phyloP scores from a whole-genome alignment of 495 filamentous ascomycete genomes.

The Trichoderma virens region DNA sequence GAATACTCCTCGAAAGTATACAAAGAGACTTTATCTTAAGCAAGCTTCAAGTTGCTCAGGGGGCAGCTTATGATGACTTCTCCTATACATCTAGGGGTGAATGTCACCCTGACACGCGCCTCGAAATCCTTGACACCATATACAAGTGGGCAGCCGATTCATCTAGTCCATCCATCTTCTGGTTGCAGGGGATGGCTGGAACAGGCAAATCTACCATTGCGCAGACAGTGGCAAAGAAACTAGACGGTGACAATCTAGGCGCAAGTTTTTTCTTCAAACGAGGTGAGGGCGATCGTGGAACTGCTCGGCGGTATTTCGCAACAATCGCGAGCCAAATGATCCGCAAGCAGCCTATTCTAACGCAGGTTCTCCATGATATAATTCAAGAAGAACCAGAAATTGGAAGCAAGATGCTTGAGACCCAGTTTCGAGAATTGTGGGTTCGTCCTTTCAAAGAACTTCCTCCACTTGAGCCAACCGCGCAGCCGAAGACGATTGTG shows the following conservation, averaged over 20 bases:
- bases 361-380: slow-evolving; percentile 24
- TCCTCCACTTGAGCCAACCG: slow-evolving; percentile 16
- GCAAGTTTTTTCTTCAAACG: slow-evolving; percentile 48
- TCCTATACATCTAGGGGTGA: slow-evolving; percentile 21
- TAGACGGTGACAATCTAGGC: slow-evolving; percentile 16
- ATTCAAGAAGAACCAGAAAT: slow-evolving; percentile 30
- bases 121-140: slow-evolving; percentile 19
- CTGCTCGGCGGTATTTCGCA: slow-evolving; percentile 34
- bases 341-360: slow-evolving; percentile 20
- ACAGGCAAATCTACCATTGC: slow-evolving; percentile 41
- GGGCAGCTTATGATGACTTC: slow-evolving; percentile 16
- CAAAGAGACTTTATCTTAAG: background rate
- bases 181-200: slow-evolving; percentile 38
- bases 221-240: slow-evolving; percentile 28
- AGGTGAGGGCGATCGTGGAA: slow-evolving; percentile 35
- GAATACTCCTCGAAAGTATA: background rate
- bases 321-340: slow-evolving; percentile 38
- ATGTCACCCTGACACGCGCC: slow-evolving; percentile 20
- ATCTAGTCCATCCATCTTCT: slow-evolving; percentile 27
- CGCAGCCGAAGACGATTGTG: slow-evolving; percentile 14
- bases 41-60: slow-evolving; percentile 9
- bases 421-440: slow-evolving; percentile 45
- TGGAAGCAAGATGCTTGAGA: slow-evolving; percentile 26
- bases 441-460: slow-evolving; percentile 21
- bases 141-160: slow-evolving; percentile 11